Percentiles rank a stretch among this genome's conserved stretches.
These are phyloP conservation scores for Pyrenophora teres DNA, from an alignment of 2,329 filamentous ascomycete genomes.

Conservation along the genomic window DNA sequence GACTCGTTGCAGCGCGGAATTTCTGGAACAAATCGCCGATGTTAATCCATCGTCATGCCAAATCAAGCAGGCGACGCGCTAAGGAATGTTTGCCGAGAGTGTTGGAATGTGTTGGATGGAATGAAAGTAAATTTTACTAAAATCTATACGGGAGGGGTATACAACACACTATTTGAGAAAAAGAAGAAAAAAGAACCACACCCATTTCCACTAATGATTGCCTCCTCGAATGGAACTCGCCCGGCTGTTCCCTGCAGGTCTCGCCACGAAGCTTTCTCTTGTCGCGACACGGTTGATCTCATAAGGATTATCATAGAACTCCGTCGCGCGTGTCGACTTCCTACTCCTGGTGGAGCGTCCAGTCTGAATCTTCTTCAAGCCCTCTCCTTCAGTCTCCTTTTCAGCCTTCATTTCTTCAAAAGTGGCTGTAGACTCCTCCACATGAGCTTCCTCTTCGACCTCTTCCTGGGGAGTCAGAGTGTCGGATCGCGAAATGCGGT, in stretches of 20 bases:
- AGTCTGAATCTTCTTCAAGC: conserved; percentile 37
- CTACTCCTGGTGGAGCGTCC: conserved; percentile 34
- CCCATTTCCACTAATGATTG: no score
- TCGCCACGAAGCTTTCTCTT: conserved; percentile 49
- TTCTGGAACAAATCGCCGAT: neutral
- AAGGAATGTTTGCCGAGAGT: no score
- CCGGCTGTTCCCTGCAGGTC: conserved; percentile 27
- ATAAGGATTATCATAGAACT: conserved; percentile 54
- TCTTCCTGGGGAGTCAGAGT: conserved; percentile 29
- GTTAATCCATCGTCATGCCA: neutral
- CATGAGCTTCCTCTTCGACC: conserved; percentile 37
- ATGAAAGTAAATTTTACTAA: neutral
- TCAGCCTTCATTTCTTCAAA: conserved; percentile 50
- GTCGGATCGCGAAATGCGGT: conserved; percentile 33
- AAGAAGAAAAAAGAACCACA: no score
- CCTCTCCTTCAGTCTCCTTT: conserved; percentile 34
- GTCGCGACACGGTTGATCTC: conserved; percentile 57
- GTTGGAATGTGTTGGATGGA: no score
- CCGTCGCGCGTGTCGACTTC: conserved; percentile 30
- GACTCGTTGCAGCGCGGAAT: neutral
- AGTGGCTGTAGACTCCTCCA: conserved; percentile 31
- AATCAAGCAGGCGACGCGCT: no score
- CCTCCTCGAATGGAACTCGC: conserved; percentile 14
- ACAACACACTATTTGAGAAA: neutral
- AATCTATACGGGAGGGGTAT: conserved; percentile 25